Conservation (phyloP, 345 rosid genomes). For the Eucalyptus cloeziana region DNA sequence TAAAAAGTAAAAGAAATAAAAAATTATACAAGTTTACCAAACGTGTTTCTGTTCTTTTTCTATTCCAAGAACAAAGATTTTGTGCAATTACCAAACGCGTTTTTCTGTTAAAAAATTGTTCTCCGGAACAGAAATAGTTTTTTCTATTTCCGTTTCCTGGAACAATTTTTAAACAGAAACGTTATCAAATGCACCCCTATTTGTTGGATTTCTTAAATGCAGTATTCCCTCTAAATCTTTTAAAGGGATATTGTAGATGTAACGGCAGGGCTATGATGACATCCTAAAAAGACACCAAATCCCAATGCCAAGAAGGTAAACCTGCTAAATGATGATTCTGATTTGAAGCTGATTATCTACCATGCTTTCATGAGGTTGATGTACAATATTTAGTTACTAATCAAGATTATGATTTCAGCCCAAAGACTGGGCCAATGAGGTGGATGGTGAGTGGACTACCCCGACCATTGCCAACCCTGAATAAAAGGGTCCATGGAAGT, state of each 20-base stretch:
- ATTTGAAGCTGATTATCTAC: too few relatives aligned
- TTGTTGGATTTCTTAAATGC: neutral
- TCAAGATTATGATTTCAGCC: slow-evolving; percentile 29
- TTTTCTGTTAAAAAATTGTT: too few relatives aligned
- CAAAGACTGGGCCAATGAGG: slow-evolving; percentile 98
- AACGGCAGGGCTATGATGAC: slow-evolving; percentile 41
- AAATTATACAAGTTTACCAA: too few relatives aligned
- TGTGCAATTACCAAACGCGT: too few relatives aligned
- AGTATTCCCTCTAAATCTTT: neutral
- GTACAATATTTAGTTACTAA: neutral
- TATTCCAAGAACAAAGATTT: too few relatives aligned
- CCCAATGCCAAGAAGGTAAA: slow-evolving; percentile 75
- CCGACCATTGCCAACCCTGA: slow-evolving; percentile 92
- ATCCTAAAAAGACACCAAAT: slow-evolving; percentile 38
- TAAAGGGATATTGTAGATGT: neutral
- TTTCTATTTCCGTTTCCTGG: too few relatives aligned
- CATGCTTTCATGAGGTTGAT: neutral
- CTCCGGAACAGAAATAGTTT: too few relatives aligned
- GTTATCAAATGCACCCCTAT: too few relatives aligned
- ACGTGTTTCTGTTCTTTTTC: too few relatives aligned
- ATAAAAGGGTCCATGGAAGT: slow-evolving; percentile 87
- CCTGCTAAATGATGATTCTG: neutral
- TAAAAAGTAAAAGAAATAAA: too few relatives aligned
- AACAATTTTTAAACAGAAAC: too few relatives aligned
- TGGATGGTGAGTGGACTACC: slow-evolving; percentile 96